Evolutionary conservation across 441 rosid species (phyloP), one percentile per base, ranked within the genome.

Genomic region (Populus hybrid): DNA sequence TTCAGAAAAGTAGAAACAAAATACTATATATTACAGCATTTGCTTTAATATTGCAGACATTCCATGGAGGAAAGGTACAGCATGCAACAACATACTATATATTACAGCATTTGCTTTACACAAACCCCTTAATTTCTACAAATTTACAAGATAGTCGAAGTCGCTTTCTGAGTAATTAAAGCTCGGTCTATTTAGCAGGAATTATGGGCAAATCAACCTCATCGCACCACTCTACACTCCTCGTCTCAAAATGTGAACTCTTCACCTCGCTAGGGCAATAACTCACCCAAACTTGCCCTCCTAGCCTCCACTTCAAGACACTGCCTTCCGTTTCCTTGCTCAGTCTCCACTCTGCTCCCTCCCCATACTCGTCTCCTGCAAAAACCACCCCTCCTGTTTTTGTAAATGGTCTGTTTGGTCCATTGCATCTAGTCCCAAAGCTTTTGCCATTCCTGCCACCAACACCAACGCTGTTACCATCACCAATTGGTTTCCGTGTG

Each of bases 261-360:
- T 79, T 73, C 33, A 90, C 85, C 69, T 82, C 84, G 50, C 84
- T 89, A 21, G 97, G 89, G 91, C 87, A 83, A 81, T 91, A 94
- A 70, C 87, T 94, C 74, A 93, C 73, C 95, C 95, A 93, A 76
- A 93, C 84, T 56, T 88, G 83, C 18, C 94, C 97, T 68, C 97
- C 97, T 9, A 94, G 83, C 77, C 98, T 90, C 97, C 97, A 94
- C 74, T 91, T 94, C 86, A 93, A 56, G 68, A 93, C 97, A 76
- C 91, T 94, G 70, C 97, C 99, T 85, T 94, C 97, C 99, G 87
- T 92, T 76, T 94, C 99, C 75, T 84, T 91, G 82, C 87, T 88
- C 81, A 94, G 81, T 85, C 99, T 87, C 99, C 99, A 94, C 59
- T 80, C 85, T 26, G 88, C 91, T 53, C 78, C 84, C 42, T 86